Conservation (phyloP, 306 rosid genomes). For the Vicia villosa region DNA sequence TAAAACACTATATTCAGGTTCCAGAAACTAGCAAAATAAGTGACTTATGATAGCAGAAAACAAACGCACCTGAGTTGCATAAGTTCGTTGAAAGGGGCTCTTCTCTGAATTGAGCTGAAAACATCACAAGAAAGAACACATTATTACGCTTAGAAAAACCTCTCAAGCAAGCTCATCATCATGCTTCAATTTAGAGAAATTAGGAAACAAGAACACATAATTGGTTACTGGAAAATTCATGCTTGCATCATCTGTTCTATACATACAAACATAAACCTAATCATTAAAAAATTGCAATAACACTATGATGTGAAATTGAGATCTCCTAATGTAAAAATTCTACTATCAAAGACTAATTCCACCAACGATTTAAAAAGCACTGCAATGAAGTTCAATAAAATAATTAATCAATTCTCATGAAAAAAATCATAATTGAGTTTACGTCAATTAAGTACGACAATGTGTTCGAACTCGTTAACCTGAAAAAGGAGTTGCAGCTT, state of each 20-base stretch:
- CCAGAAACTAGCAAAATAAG: slow-evolving; percentile 24
- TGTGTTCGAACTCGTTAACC: not conserved
- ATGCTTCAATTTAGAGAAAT: slow-evolving; percentile 20
- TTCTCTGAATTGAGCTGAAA: slow-evolving; percentile 93
- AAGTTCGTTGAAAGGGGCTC: slow-evolving; percentile 98
- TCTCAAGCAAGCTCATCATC: slow-evolving; percentile 20
- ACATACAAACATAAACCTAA: not conserved
- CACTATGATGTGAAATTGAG: slow-evolving; percentile 9
- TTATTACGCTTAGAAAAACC: slow-evolving; percentile 20
- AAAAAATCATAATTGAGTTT: not conserved
- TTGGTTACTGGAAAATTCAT: not conserved
- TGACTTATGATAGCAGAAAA: slow-evolving; percentile 24
- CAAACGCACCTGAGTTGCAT: slow-evolving; percentile 84
- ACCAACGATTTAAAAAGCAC: not conserved
- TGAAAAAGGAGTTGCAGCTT: slow-evolving; percentile 10
- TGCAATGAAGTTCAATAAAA: slow-evolving; percentile 12
- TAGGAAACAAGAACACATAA: slow-evolving; percentile 10
- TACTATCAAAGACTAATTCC: not conserved
- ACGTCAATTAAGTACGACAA: slow-evolving; percentile 5
- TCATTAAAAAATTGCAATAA: not conserved
- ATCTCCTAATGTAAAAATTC: slow-evolving; percentile 1
- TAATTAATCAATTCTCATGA: slow-evolving; percentile 10
- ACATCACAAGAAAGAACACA: slow-evolving; percentile 32
- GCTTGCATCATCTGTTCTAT: slow-evolving; percentile 3
- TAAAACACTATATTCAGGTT: slow-evolving; percentile 1